These are phyloP conservation scores for Salix suchowensis DNA, from an alignment of 345 rosid species.

Conservation along the genomic window DNA sequence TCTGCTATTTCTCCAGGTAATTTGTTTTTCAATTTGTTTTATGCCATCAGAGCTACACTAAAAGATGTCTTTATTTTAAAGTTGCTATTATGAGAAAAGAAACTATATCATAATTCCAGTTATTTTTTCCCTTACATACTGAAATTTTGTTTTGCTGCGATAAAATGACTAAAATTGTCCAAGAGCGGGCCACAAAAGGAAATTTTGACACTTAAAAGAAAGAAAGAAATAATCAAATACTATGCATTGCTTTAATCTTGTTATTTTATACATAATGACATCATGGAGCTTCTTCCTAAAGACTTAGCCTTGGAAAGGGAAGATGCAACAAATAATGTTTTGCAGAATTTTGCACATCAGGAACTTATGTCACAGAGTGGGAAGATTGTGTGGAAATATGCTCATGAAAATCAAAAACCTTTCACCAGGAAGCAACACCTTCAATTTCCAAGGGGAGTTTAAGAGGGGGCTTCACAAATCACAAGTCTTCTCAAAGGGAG, in stretches of 20 bases:
- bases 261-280: not conserved
- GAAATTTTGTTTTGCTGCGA: not conserved
- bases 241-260: not conserved
- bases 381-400: no score
- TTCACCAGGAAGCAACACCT: no score
- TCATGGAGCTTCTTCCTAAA: not conserved
- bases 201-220: not conserved
- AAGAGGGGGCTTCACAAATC: no score
- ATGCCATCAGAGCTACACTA: not conserved
- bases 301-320: not conserved
- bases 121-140: no score
- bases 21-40: not conserved
- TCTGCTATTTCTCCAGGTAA: constrained; percentile 83
- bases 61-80: no score
- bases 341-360: not conserved
- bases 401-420: no score
- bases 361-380: no score
- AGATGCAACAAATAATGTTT: not conserved
- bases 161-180: not conserved
- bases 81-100: no score
- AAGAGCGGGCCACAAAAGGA: not conserved
- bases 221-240: not conserved
- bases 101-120: no score
- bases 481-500: no score
- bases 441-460: no score